A percentile compares a stretch with the other conserved stretches of the same genome.
Evolutionary conservation across 192 early-diverging fungal genomes (phyloP).

Genomic region (Geranomyces variabilis): DNA sequence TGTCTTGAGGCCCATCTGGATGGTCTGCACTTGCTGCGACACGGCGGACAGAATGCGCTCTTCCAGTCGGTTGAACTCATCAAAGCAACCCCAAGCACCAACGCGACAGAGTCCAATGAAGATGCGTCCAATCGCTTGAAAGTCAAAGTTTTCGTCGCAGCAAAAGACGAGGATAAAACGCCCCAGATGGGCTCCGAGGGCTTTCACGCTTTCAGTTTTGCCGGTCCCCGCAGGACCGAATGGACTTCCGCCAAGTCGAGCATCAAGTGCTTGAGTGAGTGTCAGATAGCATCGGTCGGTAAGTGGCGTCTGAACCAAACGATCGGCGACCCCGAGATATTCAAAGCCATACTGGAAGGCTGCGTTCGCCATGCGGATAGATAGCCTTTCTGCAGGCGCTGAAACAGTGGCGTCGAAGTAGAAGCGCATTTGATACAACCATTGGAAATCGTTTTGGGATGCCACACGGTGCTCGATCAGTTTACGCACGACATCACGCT

Average conservation of each 20-base stretch:
- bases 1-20: constrained; percentile 90
- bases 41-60: constrained; percentile 98
- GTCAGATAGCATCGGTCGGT: constrained; percentile 99
- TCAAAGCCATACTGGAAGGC: constrained; percentile 96
- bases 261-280: constrained; percentile 93
- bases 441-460: constrained; percentile 81
- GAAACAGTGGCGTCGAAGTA: constrained; percentile 70
- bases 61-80: constrained; percentile 99
- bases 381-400: constrained; percentile 74
- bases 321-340: constrained; percentile 95
- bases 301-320: constrained; percentile 97
- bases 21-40: constrained; percentile 98
- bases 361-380: constrained; percentile 91
- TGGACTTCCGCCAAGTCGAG: constrained; percentile 91
- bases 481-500: constrained; percentile 87
- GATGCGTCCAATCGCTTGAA: constrained; percentile 99
- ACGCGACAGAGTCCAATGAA: constrained; percentile 99
- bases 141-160: constrained; percentile 99
- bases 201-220: constrained; percentile 99
- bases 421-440: constrained; percentile 97
- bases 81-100: constrained; percentile 99
- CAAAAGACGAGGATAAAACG: constrained; percentile 99
- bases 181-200: constrained; percentile 91
- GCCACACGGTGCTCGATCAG: constrained; percentile 55
- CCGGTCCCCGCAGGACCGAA: constrained; percentile 99